Conservation (phyloP, 225 moss, liverwort and hornwort genomes). For the Marchantia paleacea region DNA sequence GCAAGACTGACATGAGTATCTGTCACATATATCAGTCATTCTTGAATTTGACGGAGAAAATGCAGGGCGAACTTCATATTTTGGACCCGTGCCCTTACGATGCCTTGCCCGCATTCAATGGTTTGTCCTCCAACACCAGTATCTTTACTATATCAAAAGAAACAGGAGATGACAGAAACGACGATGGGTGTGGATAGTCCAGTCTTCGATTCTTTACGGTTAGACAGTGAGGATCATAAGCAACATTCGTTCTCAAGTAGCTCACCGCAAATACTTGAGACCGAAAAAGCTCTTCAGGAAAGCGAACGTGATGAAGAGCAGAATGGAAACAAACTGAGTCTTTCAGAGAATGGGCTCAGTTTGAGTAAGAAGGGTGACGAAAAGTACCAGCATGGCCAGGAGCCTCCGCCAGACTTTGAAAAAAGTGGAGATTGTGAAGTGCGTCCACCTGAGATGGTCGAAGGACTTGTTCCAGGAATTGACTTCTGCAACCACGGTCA, state of each 20-base stretch:
- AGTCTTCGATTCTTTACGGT: neutral
- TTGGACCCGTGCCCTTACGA: conserved; percentile 89
- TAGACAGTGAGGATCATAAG: neutral
- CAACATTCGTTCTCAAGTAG: neutral
- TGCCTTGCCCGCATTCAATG: conserved; percentile 77
- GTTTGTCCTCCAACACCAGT: conserved; percentile 59
- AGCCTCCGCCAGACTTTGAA: conserved; percentile 25
- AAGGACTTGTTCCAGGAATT: conserved; percentile 93
- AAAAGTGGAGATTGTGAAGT: conserved; percentile 18
- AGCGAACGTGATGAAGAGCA: neutral
- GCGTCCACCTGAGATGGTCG: conserved; percentile 51
- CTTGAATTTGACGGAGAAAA: conserved; percentile 1
- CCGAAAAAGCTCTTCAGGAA: neutral
- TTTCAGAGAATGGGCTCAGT: neutral
- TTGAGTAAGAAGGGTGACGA: neutral
- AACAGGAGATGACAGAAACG: conserved; percentile 9
- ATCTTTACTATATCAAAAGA: conserved; percentile 27
- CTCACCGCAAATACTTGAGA: neutral
- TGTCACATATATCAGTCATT: neutral
- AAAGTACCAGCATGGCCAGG: neutral
- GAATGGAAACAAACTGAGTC: neutral
- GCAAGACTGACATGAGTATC: no score
- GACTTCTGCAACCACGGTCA: conserved; percentile 98
- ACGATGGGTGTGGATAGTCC: neutral
- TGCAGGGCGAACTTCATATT: conserved; percentile 91